Evolutionary conservation across 2,329 filamentous ascomycete genomes (phyloP), one percentile per base, ranked within the genome.

Genomic region (Cladosporium sphaerospermum): DNA sequence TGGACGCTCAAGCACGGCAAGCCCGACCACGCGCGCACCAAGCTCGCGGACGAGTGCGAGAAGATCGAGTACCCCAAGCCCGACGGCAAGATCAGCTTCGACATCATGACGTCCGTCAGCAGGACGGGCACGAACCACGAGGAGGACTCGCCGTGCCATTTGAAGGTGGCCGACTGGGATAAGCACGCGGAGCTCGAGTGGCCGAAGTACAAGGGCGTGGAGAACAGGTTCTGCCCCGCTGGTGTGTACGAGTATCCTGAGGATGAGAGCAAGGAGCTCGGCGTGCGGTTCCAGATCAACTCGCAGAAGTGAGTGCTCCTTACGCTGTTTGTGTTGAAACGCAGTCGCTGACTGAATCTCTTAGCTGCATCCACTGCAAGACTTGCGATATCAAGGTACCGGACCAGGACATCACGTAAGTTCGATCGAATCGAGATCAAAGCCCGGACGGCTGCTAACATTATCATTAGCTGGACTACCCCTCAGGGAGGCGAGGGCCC

Each of bases 311-410:
- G 40, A 45, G 52, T 53, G 89, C 95, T 78, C 82, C 89, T 83
- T 33, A 10, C 40, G 18, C 14, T 13, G 7, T 13, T 3, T 41
- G 9, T 39, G 9, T 11, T 51, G 16, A 28, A 45, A 33, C 16
- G 54, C 56, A 23, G 37, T 9, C 34, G 14, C 5, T 11, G 18
- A 40, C 65, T 73, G 66, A 69, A 67, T 14, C 18, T 39, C 62
- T 96, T 33, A 54, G 52, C 74, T 99, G 93, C 70, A 95, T 99
- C 60, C 93, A 99, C 74, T 99, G 93, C 80, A 99, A 99, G 80
- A 99, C 93, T 11, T 99, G 93, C 70, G 93, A 99, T 71, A 99
- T 99, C 75, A 99, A 99, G 76, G 92, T 89, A 13, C 93, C 93
- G 7, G 82, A 85, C 57, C 93, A 99, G 75, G 93, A 97, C 68